Base-by-base conservation (phyloP, 345 rosid genomes). In the Hypericum androsaemum region DNA sequence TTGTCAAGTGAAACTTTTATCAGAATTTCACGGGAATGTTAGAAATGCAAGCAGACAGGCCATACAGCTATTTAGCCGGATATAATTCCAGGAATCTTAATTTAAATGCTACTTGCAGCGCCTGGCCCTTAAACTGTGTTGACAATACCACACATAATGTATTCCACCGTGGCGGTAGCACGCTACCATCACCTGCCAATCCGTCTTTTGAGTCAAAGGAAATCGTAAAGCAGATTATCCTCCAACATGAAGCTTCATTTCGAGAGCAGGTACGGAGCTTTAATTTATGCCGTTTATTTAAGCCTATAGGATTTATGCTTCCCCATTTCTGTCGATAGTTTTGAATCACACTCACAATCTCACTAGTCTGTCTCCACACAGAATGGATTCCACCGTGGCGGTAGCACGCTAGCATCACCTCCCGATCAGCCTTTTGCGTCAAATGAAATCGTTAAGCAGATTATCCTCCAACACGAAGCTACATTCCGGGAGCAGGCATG, bases 401-500 rank as follows among this genome's bases (percentile, higher is more conserved):
- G 62, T 42, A 16, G 67, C 40, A 48, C 57, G 46, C 60, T 69
- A 16, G 39, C 52, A 9, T 8, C 62, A 16, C 65, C 52, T 58
- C 45, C 58, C 0, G 63, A 55, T 47, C 62, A 56, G 48, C 69
- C 64, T 51, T 48, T 62, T 48, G 63, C 57, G 35, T 62, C 37
- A 48, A 78, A 74, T 60, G 82, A 62, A 50, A 41, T 54, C 46
- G 5, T 78, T 44, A 72, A 67, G 62, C 77, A 70, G 58, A 76
- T 74, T 63, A 82, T 79, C 69, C 82, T 82, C 46, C 71, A 66
- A 37, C 88, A 82, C 12, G 82, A 82, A 60, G 73, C 79, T 50
- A 66, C 66, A 56, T 79, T 79, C 64, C 71, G 48, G 70, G 64
- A 73, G 59, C 88, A 82, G 84, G 88, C 78, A 64, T 4, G 32